Evolutionary conservation across 2,329 filamentous ascomycete species (phyloP).

Genomic region (Aspergillus unguis): DNA sequence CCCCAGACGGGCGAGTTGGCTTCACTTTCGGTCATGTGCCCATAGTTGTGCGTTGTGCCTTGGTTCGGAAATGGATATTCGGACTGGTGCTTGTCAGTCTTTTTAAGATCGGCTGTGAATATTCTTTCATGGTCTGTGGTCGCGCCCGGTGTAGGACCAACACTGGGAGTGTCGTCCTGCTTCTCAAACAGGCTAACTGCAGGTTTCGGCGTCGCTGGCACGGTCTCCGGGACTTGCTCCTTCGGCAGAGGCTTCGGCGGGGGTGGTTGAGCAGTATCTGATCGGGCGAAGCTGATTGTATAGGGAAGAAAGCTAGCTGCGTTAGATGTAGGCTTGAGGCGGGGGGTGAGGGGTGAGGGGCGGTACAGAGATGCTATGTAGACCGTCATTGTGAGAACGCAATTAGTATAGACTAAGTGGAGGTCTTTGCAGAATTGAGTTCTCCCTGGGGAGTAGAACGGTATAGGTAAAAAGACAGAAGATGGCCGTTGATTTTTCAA

Average conservation of each 20-base stretch:
- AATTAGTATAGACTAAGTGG: conserved; percentile 12
- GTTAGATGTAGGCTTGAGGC: not conserved
- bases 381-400: conserved; percentile 51
- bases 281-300: conserved; percentile 80
- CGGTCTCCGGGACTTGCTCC: conserved; percentile 26
- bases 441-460: not conserved
- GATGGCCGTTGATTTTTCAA: not conserved
- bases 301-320: conserved; percentile 78
- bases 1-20: conserved; percentile 76
- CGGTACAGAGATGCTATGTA: conserved; percentile 59
- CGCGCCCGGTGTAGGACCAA: conserved; percentile 38
- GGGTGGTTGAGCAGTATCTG: conserved; percentile 30
- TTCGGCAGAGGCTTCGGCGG: conserved; percentile 33
- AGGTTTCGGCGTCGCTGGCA: conserved; percentile 22
- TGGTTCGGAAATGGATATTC: conserved; percentile 30
- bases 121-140: conserved; percentile 44
- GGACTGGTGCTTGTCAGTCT: conserved; percentile 24
- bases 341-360: not conserved
- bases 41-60: conserved; percentile 30
- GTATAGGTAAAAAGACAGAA: not conserved
- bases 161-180: conserved; percentile 20
- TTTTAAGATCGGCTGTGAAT: conserved; percentile 29
- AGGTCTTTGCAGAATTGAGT: not conserved
- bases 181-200: conserved; percentile 36
- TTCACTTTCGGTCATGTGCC: conserved; percentile 65